Percentiles rank a stretch among this genome's conserved stretches.
phyloP scores from a whole-genome alignment of 192 early-diverging fungal genomes.

The Backusella luteola region DNA sequence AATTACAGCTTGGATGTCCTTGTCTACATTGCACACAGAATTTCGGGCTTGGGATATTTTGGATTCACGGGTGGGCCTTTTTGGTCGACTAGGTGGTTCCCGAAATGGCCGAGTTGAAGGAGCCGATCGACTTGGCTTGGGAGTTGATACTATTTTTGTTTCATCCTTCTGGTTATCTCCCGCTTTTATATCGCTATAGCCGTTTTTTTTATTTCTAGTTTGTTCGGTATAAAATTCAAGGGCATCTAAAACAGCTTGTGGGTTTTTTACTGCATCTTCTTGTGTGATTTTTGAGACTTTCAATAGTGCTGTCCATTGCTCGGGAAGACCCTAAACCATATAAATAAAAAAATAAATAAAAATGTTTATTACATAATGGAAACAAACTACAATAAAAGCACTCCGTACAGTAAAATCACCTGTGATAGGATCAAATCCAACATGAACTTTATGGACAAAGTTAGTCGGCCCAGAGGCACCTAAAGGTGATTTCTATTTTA shows the following conservation, averaged over 20 bases:
- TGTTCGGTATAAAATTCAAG: conserved; percentile 99
- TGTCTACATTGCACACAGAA: background rate
- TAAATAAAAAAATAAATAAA: background rate
- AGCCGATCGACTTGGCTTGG: conserved; percentile 23
- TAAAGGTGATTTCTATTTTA: conserved; percentile 58
- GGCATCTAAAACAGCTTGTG: conserved; percentile 96
- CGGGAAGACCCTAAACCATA: conserved; percentile 76
- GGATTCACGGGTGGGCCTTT: background rate
- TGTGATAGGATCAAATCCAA: conserved; percentile 63
- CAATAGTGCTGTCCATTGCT: conserved; percentile 91
- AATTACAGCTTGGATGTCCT: background rate
- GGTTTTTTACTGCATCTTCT: conserved; percentile 97
- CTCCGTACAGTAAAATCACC: conserved; percentile 56
- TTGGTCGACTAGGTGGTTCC: conserved; percentile 6
- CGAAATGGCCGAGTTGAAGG: conserved; percentile 32
- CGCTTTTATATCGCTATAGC: background rate
- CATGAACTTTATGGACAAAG: conserved; percentile 85
- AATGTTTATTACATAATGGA: background rate
- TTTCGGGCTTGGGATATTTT: no score
- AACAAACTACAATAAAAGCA: background rate
- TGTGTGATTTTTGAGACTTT: conserved; percentile 93
- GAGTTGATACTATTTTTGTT: conserved; percentile 5
- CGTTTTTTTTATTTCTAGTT: conserved; percentile 37
- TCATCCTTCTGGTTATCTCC: conserved; percentile 1
- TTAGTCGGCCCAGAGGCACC: conserved; percentile 82